Evolutionary conservation across 2,329 filamentous ascomycete genomes (phyloP).

Genomic region (Ascochyta rabiei): DNA sequence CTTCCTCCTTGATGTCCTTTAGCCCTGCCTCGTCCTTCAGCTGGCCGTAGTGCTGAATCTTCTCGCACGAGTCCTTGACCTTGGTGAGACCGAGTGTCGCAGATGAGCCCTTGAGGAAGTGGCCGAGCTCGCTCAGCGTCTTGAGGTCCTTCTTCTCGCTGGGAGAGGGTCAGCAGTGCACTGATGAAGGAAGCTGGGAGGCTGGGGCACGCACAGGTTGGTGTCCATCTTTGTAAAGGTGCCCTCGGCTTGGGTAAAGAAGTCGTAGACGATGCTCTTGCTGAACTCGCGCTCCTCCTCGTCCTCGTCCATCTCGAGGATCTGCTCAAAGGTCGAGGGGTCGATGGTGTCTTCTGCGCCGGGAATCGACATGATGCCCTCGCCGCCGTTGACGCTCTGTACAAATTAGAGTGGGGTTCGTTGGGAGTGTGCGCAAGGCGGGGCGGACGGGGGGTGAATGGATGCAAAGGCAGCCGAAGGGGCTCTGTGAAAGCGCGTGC

Average conservation of each 20-base stretch:
- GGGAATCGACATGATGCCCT: slow-evolving; percentile 53
- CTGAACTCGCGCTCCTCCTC: slow-evolving; percentile 86
- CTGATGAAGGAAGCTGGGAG: neutral
- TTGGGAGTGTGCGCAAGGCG: slow-evolving; percentile 3
- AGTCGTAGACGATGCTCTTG: slow-evolving; percentile 84
- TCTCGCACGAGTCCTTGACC: slow-evolving; percentile 91
- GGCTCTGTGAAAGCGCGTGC: slow-evolving; percentile 8
- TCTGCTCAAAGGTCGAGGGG: slow-evolving; percentile 82
- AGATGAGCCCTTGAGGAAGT: slow-evolving; percentile 97
- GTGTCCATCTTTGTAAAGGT: slow-evolving; percentile 87
- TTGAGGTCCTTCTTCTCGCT: slow-evolving; percentile 72
- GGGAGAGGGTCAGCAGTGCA: slow-evolving; percentile 16
- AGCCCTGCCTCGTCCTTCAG: slow-evolving; percentile 78
- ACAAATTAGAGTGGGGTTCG: slow-evolving; percentile 16
- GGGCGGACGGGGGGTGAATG: neutral
- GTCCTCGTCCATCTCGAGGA: slow-evolving; percentile 97
- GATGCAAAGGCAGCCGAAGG: neutral
- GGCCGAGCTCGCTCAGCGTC: slow-evolving; percentile 82
- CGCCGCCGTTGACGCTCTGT: slow-evolving; percentile 33
- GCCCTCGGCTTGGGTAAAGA: slow-evolving; percentile 87
- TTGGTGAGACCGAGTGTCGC: slow-evolving; percentile 90
- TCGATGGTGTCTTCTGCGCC: slow-evolving; percentile 81
- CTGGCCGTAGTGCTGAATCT: slow-evolving; percentile 92
- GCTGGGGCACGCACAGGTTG: slow-evolving; percentile 72
- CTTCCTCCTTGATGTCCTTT: slow-evolving; percentile 68